A percentile compares a stretch with the other conserved stretches of the same genome.
These are phyloP conservation scores for Penicillium malachiteum DNA, from an alignment of 495 filamentous ascomycete species.

Conservation along the genomic window DNA sequence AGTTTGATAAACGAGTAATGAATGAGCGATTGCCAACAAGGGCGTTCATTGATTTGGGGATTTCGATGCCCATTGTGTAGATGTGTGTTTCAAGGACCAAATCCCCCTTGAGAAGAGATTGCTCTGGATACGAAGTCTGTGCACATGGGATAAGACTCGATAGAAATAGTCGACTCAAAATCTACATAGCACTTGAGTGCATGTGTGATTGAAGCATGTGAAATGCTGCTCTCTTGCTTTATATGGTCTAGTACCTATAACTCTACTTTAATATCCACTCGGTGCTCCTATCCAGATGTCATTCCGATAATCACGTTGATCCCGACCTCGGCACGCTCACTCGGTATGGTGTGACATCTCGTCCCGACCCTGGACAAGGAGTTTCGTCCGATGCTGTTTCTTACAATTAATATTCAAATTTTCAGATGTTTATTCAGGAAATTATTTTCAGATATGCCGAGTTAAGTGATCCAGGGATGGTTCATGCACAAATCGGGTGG, in stretches of 20 bases:
- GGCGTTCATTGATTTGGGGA: slow-evolving; percentile 10
- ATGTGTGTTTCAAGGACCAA: too few relatives aligned
- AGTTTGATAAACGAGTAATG: slow-evolving; percentile 6
- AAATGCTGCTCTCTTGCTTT: background rate
- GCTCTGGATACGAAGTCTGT: too few relatives aligned
- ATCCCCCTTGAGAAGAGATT: too few relatives aligned
- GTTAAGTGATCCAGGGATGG: too few relatives aligned
- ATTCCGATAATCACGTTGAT: slow-evolving; percentile 11
- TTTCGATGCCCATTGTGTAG: slow-evolving; percentile 5
- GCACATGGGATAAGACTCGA: too few relatives aligned
- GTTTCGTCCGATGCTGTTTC: too few relatives aligned
- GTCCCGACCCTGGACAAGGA: slow-evolving; percentile 5
- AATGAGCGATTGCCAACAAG: slow-evolving; percentile 7
- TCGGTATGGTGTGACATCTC: slow-evolving; percentile 9
- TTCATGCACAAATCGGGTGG: background rate
- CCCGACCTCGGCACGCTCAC: slow-evolving; percentile 8
- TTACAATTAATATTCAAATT: too few relatives aligned
- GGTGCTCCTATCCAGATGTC: background rate
- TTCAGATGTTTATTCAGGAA: too few relatives aligned
- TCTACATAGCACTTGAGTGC: background rate
- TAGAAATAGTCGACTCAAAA: background rate
- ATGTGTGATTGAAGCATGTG: slow-evolving; percentile 1
- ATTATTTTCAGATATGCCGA: too few relatives aligned
- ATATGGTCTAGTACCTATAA: slow-evolving; percentile 1
- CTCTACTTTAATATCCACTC: background rate